Evolutionary conservation across 768 basidiomycete species (phyloP), one percentile per base, ranked within the genome.

Genomic region (Naganishia vishniacii): DNA sequence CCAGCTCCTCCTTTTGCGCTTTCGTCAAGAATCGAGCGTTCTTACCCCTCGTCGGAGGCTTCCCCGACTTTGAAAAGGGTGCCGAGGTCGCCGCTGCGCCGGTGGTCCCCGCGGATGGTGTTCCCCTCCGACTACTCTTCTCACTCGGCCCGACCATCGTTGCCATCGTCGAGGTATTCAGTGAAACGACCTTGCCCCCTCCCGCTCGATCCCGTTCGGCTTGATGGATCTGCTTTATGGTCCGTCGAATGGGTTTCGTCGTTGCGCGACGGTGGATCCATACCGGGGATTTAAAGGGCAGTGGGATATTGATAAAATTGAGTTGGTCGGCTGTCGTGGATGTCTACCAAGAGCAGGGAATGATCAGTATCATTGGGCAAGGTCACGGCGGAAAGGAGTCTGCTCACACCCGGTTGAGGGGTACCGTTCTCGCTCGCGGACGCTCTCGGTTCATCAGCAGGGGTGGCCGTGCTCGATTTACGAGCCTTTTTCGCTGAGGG

Each of bases 221-320:
- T 18, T 59, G 61, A 1, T 74, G 65, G 56, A 77, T 71, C 61
- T 77, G 75, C 59, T 75, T 77, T 37, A 69, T 68, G 58, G 74
- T 75, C 51, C 75, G 73, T 41, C 70, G 69, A 34, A 13, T 68
- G 64, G n/a, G 29, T 51, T 46, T 67, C 44, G 63, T 42, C 44
- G 68, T 47, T 20, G 73, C 71, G 45, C 51, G 51, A 26, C 28
- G 44, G 40, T 49, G 49, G 41, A n/a, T 28, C 53, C 53, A 56
- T 37, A n/a, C 34, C 7, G 32, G 20, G n/a, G 53, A 56, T 29
- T 63, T 63, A 49, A 63, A 63, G 1, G 62, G 41, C 3, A 63
- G 47, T 18, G 61, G 47, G 23, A 41, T 48, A 44, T 62, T 41
- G 46, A 45, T 37, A 34, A 47, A 62, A 18, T 48, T 40, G 61